Evolutionary conservation across 1,284 basidiomycete genomes (phyloP), one percentile per base, ranked within the genome.

Genomic region (Cryptococcus floricola): DNA sequence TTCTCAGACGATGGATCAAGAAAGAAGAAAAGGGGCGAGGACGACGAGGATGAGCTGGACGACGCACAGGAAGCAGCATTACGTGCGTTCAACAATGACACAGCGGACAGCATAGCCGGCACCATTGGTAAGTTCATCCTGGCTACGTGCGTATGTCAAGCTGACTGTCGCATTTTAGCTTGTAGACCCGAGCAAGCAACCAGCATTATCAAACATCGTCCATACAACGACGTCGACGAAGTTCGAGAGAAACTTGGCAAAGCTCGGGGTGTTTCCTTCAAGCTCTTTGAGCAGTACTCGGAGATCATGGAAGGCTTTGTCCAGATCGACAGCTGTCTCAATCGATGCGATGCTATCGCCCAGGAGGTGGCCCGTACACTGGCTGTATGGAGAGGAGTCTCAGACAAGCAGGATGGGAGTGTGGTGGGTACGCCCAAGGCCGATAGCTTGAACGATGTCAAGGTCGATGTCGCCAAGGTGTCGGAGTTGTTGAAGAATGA

Each of bases 241-340:
- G 80, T 97, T 49, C 86, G 85, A 48, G 74, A 75, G 54, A 93
- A 89, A 73, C 82, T 96, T 12, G 84, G 84, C 51, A 89, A 92
- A 74, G 91, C 91, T 77, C 93, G 92, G 68, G 94, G 94, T 18
- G 87, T 98, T 63, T 93, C 91, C 57, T 83, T 88, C 56, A 86
- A 88, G 57, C 82, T 98, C 70, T 92, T 98, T 71, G 89, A 94
- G 66, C 90, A 95, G 62, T 94, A 90, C 71, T 84, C 85, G 52
- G 84, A 87, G 51, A 89, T 98, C 64, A 89, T 97, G 77, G 82
- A 87, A 61, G 92, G 92, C 2, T 98, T 97, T 70, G 85, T 87
- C 18, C 85, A 87, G 54, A 94, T 98, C 53, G 96, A 99, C 75
- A 82, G 82, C 60, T 87, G 98, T 61, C 83, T 99, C 14, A 85